Percentiles rank a stretch among this genome's conserved stretches.
phyloP scores from a whole-genome alignment of 2,329 filamentous ascomycete genomes.

The Phoma herbarum region DNA sequence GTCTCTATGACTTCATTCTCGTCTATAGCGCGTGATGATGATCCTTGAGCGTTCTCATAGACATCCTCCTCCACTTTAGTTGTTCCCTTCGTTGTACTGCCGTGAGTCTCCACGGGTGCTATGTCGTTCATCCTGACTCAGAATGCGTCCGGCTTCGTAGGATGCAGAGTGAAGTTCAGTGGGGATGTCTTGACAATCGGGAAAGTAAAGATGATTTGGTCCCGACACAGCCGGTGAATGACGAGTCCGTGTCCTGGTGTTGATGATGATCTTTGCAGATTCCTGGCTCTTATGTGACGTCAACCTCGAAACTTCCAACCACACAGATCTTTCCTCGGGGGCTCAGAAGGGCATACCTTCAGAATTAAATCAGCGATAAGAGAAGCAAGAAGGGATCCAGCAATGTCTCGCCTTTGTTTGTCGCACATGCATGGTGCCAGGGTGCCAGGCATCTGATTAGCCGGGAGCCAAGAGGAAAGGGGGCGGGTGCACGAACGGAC shows the following conservation, averaged over 20 bases:
- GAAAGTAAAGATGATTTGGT: neutral
- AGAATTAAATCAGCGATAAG: neutral
- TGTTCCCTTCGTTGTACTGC: conserved; percentile 8
- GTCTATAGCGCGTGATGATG: conserved; percentile 12
- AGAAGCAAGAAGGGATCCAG: too few relatives aligned
- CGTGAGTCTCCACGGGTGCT: conserved; percentile 6
- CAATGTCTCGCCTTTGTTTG: conserved; percentile 1
- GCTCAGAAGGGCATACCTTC: neutral
- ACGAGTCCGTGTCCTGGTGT: neutral
- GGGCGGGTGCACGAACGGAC: conserved; percentile 16
- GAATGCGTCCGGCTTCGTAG: neutral
- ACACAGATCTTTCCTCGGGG: neutral
- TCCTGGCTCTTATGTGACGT: conserved; percentile 6
- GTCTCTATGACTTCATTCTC: neutral
- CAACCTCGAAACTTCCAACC: neutral
- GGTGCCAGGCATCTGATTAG: conserved; percentile 10
- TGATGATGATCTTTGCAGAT: neutral
- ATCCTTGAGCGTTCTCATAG: neutral
- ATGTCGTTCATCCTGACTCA: conserved; percentile 15
- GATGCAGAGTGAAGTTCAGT: neutral
- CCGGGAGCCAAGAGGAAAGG: conserved; percentile 18
- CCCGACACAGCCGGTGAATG: neutral
- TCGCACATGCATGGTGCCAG: conserved; percentile 6
- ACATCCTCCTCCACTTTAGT: conserved; percentile 7
- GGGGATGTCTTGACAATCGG: too few relatives aligned